Evolutionary conservation across 164 flowering plant species (phyloP).

Genomic region (Pachysandra terminalis): DNA sequence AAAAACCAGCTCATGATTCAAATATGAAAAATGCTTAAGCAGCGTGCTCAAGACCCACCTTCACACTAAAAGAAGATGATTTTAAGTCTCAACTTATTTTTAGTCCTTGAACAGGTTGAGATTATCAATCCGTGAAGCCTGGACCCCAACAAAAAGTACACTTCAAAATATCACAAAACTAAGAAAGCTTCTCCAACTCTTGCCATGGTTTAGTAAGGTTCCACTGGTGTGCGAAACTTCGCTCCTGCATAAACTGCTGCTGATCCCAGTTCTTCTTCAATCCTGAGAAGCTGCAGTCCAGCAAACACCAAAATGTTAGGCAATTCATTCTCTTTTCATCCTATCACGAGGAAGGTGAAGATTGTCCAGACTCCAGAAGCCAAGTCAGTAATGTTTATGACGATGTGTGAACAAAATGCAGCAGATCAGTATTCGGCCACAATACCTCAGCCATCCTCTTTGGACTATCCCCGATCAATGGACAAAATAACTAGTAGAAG

Average conservation of each 20-base stretch:
- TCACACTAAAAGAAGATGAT: too few species aligned
- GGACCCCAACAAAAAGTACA: not conserved
- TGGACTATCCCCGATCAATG: not conserved
- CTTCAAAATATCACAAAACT: not conserved
- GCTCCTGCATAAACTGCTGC: conserved; percentile 54
- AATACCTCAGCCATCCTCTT: too few species aligned
- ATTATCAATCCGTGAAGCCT: too few species aligned
- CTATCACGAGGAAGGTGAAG: too few species aligned
- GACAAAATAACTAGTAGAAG: not conserved
- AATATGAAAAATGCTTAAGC: too few species aligned
- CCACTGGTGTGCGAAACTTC: conserved; percentile 46
- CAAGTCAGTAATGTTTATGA: too few species aligned
- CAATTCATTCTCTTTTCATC: not conserved
- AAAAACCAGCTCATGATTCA: too few species aligned
- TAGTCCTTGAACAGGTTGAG: too few species aligned
- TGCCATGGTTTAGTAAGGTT: conserved; percentile 38
- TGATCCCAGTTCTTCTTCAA: conserved; percentile 55
- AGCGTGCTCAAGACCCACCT: too few species aligned
- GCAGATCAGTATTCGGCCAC: too few species aligned
- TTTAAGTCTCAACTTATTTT: too few species aligned
- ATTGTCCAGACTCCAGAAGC: not conserved
- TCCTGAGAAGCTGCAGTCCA: conserved; percentile 46
- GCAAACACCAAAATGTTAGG: not conserved
- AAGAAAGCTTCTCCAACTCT: not conserved
- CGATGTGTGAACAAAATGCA: too few species aligned